phyloP scores from a whole-genome alignment of 768 basidiomycete genomes.

The Pulveroboletus frians region DNA sequence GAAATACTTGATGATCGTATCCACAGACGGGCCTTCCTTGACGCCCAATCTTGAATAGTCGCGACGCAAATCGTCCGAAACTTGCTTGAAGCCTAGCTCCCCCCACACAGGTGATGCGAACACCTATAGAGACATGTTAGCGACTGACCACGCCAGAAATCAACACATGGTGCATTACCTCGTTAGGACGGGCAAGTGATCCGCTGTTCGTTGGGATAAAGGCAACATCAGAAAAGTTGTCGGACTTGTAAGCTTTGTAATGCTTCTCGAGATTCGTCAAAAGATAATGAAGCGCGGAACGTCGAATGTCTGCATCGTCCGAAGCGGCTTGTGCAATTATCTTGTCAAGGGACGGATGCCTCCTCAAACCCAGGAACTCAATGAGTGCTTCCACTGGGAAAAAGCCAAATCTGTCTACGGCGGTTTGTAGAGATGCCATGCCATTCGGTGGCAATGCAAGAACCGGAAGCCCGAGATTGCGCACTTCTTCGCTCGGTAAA shows the following conservation, averaged over 20 bases:
- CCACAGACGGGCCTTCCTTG: slow-evolving; percentile 1
- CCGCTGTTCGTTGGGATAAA: slow-evolving; percentile 13
- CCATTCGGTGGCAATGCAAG: slow-evolving; percentile 36
- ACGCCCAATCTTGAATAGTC: slow-evolving; percentile 12
- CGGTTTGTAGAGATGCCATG: background rate
- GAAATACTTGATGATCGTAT: background rate
- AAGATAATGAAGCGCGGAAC: slow-evolving; percentile 7
- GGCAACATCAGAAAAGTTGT: slow-evolving; percentile 3
- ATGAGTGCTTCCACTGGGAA: background rate
- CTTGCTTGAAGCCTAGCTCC: slow-evolving; percentile 6
- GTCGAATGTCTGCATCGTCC: background rate
- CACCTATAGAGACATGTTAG: slow-evolving; percentile 7
- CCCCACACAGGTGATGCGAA: slow-evolving; percentile 6
- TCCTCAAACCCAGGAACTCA: background rate
- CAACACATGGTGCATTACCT: slow-evolving; percentile 2
- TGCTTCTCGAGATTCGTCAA: slow-evolving; percentile 4
- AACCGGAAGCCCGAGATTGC: slow-evolving; percentile 67
- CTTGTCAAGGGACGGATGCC: background rate
- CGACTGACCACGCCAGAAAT: background rate
- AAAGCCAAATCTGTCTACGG: background rate
- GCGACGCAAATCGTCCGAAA: background rate
- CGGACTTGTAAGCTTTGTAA: slow-evolving; percentile 11
- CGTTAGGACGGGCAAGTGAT: slow-evolving; percentile 3
- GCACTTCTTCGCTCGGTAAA: slow-evolving; percentile 66
- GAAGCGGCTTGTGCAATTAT: slow-evolving; percentile 10